Percentiles rank a stretch among this genome's conserved stretches.
phyloP scores from a whole-genome alignment of 2,329 filamentous ascomycete species.

The Pseudogymnoascus sp. region DNA sequence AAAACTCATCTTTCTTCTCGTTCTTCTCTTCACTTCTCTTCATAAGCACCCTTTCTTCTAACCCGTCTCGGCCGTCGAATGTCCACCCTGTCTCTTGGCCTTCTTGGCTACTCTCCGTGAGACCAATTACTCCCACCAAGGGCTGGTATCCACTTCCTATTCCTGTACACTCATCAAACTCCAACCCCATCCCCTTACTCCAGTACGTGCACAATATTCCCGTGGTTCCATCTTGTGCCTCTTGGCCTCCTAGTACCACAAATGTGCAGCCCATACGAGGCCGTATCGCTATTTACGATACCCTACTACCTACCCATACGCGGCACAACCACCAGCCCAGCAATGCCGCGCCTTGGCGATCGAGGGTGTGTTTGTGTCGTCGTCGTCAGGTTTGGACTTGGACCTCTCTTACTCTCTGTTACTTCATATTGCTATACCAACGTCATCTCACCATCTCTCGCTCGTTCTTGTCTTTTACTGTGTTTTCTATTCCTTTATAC shows the following conservation, averaged over 20 bases:
- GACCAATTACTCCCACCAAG: not conserved
- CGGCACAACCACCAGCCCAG: not conserved
- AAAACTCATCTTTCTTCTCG: not conserved
- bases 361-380: not conserved
- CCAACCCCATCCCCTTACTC: not conserved
- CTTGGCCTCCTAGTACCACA: not conserved
- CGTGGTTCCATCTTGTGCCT: not conserved
- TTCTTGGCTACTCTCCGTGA: conserved; percentile 2
- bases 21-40: not conserved
- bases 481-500: not conserved
- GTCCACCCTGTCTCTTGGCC: not conserved
- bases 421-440: not conserved
- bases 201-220: not conserved
- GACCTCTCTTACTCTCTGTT: not conserved
- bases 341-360: conserved; percentile 7
- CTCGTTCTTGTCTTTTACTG: not conserved
- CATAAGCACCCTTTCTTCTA: not conserved
- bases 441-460: conserved; percentile 1
- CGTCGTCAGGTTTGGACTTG: not conserved
- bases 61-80: not conserved
- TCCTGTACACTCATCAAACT: conserved; percentile 1
- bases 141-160: not conserved
- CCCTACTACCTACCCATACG: not conserved
- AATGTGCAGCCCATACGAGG: not conserved
- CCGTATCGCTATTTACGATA: not conserved